Evolutionary conservation across 1,284 basidiomycete genomes (phyloP).

Genomic region (Malassezia arunalokei): DNA sequence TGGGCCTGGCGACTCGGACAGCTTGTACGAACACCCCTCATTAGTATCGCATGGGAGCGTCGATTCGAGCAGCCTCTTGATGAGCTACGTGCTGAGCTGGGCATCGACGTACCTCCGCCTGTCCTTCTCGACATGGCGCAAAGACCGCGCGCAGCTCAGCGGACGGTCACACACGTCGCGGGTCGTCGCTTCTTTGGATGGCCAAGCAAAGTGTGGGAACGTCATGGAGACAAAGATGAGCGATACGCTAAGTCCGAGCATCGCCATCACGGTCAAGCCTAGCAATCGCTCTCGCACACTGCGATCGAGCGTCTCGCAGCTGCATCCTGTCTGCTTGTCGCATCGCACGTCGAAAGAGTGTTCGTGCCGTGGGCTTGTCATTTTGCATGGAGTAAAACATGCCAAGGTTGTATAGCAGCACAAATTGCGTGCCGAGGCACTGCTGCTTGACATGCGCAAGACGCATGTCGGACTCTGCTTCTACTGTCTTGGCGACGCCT

Average conservation of each 20-base stretch:
- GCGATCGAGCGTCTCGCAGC: conserved; percentile 15
- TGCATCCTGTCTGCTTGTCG: conserved; percentile 10
- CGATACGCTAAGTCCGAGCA: neutral
- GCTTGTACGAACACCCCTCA: conserved; percentile 58
- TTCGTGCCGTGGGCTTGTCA: conserved; percentile 9
- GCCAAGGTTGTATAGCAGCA: conserved; percentile 40
- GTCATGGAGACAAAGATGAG: conserved; percentile 16
- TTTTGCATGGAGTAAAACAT: conserved; percentile 19
- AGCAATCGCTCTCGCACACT: conserved; percentile 13
- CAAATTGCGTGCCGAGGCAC: conserved; percentile 36
- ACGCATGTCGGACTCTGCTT: conserved; percentile 17
- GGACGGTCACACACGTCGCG: conserved; percentile 1
- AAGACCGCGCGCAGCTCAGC: conserved; percentile 5
- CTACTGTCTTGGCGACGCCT: neutral
- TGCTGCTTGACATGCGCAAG: conserved; percentile 26
- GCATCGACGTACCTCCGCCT: conserved; percentile 50
- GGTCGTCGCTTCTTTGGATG: conserved; percentile 24
- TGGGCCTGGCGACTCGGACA: conserved; percentile 74
- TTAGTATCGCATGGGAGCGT: conserved; percentile 91
- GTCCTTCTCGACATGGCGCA: conserved; percentile 24
- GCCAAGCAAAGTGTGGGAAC: conserved; percentile 33
- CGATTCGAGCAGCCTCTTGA: conserved; percentile 73
- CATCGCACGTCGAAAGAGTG: conserved; percentile 12
- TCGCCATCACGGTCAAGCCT: conserved; percentile 10
- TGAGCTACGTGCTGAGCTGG: conserved; percentile 67